Base-by-base conservation (phyloP, 148 eudicot species). In the Fagopyrum homotropicum region DNA sequence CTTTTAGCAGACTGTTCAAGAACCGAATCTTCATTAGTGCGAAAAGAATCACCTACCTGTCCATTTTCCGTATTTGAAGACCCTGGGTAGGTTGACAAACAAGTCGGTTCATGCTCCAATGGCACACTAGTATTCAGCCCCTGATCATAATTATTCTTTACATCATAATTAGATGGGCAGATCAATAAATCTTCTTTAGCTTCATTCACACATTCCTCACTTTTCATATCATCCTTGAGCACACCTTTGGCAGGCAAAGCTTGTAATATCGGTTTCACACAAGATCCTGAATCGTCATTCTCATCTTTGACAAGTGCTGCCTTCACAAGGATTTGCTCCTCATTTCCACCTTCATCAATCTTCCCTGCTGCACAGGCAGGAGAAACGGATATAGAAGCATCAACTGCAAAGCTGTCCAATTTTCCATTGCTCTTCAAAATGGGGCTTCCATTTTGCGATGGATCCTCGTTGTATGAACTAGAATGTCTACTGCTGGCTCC, bases 401-500 rank as follows among this genome's bases (percentile, higher is more conserved):
- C n/a, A 51, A 51, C 56, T 66, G 26, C 61, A 1, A 22, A 44
- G 35, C 72, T 76, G 72, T 72, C 73, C 45, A 72, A 51, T 50
- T 73, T 73, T 17, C 60, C 50, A 22, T 66, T 66, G 69, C 45
- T 55, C 60, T 50, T 74, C 54, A 48, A n/a, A 29, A 66, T 54
- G 66, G 43, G 43, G 3, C 56, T 72, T 54, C 19, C 77, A 12
- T 74, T 56, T 69, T 47, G 59, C 45, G 9, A 45, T 43, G 74
- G 56, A 30, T 54, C 76, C 66, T 56, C 73, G 7, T 64, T 17
- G 15, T 73, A 48, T n/a, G 22, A 30, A 40, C 72, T 68, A 75
- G 69, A n/a, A n/a, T 47, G 60, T 43, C 75, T 19, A 16, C 60
- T 6, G 40, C 66, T 43, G 7, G 45, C 78, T 47, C 47, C 80